phyloP scores from a whole-genome alignment of 768 basidiomycete species.

The Candolleomyces aberdarensis region DNA sequence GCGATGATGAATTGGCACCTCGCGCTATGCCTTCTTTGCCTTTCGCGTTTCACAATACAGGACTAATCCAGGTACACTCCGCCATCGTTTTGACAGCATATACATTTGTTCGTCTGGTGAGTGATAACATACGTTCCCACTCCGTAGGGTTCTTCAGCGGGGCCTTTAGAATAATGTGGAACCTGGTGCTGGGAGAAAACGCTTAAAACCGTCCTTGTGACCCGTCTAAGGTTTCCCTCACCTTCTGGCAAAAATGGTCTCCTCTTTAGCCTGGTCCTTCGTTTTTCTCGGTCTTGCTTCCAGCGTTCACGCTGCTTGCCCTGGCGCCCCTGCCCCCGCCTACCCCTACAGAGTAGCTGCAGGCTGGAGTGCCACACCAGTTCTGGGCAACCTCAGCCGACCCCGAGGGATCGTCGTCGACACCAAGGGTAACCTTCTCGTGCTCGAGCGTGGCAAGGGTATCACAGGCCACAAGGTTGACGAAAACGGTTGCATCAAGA shows the following conservation, averaged over 20 bases:
- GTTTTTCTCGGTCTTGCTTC: neutral
- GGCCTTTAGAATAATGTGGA: neutral
- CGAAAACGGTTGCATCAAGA: conserved; percentile 9
- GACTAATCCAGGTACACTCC: neutral
- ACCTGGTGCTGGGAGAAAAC: neutral
- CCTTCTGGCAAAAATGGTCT: neutral
- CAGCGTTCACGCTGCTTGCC: neutral
- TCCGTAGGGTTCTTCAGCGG: neutral
- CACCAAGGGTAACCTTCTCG: conserved; percentile 8
- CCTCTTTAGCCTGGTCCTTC: neutral
- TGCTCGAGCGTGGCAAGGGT: conserved; percentile 8
- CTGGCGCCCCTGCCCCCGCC: conserved; percentile 1
- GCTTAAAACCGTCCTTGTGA: neutral
- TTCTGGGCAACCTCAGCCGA: conserved; percentile 7
- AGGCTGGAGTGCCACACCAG: conserved; percentile 5
- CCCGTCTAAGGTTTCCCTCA: neutral
- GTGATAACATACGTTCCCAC: neutral
- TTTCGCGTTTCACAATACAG: neutral
- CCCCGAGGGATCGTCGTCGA: conserved; percentile 11
- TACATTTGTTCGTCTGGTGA: neutral
- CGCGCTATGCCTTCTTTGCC: neutral
- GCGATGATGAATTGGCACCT: neutral
- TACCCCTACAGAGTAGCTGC: conserved; percentile 2
- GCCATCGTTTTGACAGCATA: neutral
- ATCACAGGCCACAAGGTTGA: conserved; percentile 10